Conservation (phyloP, 2,329 filamentous ascomycete genomes). For the Fusarium irregulare region DNA sequence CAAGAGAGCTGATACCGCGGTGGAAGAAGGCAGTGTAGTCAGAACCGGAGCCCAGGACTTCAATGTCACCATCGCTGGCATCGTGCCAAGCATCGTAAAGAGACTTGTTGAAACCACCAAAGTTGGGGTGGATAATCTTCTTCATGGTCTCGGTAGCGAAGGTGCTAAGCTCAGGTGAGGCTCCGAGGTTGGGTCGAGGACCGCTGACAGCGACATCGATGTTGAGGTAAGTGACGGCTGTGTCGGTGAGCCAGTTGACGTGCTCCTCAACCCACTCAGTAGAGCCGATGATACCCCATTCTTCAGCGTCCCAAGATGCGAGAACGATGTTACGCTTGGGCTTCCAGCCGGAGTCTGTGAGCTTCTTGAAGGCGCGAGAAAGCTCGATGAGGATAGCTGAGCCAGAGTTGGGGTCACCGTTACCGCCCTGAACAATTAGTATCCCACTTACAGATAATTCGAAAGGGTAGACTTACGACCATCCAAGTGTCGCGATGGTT, state of each 20-base stretch:
- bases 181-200: conserved; percentile 64
- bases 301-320: conserved; percentile 77
- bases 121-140: conserved; percentile 68
- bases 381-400: conserved; percentile 82
- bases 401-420: conserved; percentile 85
- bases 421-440: conserved; percentile 67
- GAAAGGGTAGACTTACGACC: conserved; percentile 31
- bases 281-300: conserved; percentile 83
- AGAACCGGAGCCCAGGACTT: conserved; percentile 72
- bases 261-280: conserved; percentile 92
- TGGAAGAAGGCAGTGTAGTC: conserved; percentile 77
- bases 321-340: conserved; percentile 79
- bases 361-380: conserved; percentile 75
- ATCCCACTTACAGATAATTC: accelerated
- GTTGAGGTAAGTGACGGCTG: conserved; percentile 82
- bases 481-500: conserved; percentile 75
- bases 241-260: conserved; percentile 76
- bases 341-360: conserved; percentile 80
- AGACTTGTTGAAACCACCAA: conserved; percentile 60
- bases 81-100: conserved; percentile 57
- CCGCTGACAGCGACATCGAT: conserved; percentile 77
- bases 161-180: conserved; percentile 75
- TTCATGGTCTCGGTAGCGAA: conserved; percentile 71
- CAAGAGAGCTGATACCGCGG: conserved; percentile 59
- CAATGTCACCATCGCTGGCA: conserved; percentile 52